phyloP scores from a whole-genome alignment of 495 filamentous ascomycete genomes.

The Penicillium subrubescens region DNA sequence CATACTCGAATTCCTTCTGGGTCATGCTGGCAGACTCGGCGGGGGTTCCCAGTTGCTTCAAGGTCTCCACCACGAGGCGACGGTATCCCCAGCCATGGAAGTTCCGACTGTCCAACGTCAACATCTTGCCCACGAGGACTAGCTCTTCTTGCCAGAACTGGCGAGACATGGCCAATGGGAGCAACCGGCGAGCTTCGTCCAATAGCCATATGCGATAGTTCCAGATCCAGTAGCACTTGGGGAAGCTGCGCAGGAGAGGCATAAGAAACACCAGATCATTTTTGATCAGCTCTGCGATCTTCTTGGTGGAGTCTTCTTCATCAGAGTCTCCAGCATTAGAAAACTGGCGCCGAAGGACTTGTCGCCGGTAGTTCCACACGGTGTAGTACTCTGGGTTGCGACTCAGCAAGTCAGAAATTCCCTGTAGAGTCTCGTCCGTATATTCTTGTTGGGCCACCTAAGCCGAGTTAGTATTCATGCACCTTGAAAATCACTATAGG shows the following conservation, averaged over 20 bases:
- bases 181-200: slow-evolving; percentile 63
- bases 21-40: slow-evolving; percentile 58
- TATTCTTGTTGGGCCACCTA: slow-evolving; percentile 61
- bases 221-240: slow-evolving; percentile 99
- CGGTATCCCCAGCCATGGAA: slow-evolving; percentile 98
- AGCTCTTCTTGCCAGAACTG: slow-evolving; percentile 84
- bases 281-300: slow-evolving; percentile 55
- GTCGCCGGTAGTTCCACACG: slow-evolving; percentile 92
- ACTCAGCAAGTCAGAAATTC: slow-evolving; percentile 78
- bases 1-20: slow-evolving; percentile 85
- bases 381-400: slow-evolving; percentile 98
- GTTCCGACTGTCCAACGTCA: slow-evolving; percentile 82
- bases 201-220: slow-evolving; percentile 93
- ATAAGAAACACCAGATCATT: slow-evolving; percentile 79
- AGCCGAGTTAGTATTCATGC: neutral
- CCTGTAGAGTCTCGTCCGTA: slow-evolving; percentile 64
- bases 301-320: slow-evolving; percentile 18
- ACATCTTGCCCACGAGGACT: slow-evolving; percentile 78
- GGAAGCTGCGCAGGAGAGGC: slow-evolving; percentile 77
- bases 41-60: slow-evolving; percentile 60
- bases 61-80: slow-evolving; percentile 65
- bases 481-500: neutral
- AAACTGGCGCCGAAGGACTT: slow-evolving; percentile 56
- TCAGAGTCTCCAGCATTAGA: slow-evolving; percentile 25
- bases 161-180: slow-evolving; percentile 56